phyloP scores from a whole-genome alignment of 129 eudicot species.

The Rutidosis leptorrhynchoides region DNA sequence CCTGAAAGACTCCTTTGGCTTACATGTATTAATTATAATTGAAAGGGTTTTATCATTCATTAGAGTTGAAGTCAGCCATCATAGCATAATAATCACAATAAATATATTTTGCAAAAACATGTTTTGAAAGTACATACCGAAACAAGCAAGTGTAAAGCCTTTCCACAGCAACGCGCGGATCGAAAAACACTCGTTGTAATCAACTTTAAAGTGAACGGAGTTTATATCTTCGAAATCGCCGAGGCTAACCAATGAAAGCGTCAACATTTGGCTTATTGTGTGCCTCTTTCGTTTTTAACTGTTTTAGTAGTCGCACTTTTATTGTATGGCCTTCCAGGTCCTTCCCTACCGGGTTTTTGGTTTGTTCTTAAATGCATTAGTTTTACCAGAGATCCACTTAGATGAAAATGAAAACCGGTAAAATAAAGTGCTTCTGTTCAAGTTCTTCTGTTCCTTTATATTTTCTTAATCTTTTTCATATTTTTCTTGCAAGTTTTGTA shows the following conservation, averaged over 20 bases:
- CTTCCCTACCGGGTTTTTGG: conserved; percentile 8
- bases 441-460: conserved; percentile 15
- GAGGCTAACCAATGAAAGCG: conserved; percentile 27
- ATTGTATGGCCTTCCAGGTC: conserved; percentile 21
- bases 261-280: background rate
- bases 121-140: no score
- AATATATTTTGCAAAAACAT: no score
- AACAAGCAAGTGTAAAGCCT: no score
- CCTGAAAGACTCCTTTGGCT: no score
- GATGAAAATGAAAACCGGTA: conserved; percentile 16
- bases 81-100: no score
- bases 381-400: conserved; percentile 19
- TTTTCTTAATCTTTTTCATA: no score
- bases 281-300: conserved; percentile 1
- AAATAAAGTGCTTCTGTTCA: conserved; percentile 16
- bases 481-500: no score
- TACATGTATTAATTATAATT: no score
- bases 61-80: no score
- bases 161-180: no score
- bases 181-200: no score
- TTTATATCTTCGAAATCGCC: conserved; percentile 15
- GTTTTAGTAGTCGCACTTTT: conserved; percentile 13
- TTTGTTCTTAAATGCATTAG: conserved; percentile 19
- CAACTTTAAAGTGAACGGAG: conserved; percentile 13
- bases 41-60: no score